Conservation (phyloP, 2,329 filamentous ascomycete genomes). For the Pestalotiopsis sp. region DNA sequence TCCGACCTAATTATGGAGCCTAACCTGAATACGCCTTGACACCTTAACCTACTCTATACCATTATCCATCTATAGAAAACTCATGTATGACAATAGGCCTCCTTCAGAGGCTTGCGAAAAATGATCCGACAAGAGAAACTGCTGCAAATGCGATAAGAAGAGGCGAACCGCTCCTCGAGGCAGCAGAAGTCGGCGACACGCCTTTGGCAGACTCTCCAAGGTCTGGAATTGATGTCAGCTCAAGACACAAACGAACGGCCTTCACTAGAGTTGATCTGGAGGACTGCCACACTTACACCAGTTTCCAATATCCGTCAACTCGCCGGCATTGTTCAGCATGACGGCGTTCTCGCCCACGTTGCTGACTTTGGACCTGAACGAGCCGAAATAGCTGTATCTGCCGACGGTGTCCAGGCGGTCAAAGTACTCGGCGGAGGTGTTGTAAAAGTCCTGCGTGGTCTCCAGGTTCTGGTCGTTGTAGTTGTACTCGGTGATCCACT, state of each 20-base stretch:
- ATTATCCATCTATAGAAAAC: not conserved
- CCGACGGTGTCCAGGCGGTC: conserved; percentile 65
- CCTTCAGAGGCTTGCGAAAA: not conserved
- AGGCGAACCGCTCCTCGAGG: not conserved
- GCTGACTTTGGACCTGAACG: conserved; percentile 69
- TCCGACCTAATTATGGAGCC: not conserved
- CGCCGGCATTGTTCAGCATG: conserved; percentile 69
- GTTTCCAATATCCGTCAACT: conserved; percentile 74
- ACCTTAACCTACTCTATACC: not conserved
- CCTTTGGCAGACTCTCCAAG: conserved; percentile 59
- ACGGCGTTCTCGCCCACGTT: conserved; percentile 76
- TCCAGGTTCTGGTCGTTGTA: conserved; percentile 57
- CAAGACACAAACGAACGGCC: not conserved
- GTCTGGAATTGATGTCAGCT: conserved; percentile 12
- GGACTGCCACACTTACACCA: conserved; percentile 55
- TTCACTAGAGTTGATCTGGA: not conserved
- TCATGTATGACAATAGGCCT: not conserved
- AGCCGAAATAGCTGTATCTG: conserved; percentile 76
- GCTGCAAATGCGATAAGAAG: not conserved
- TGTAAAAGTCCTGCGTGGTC: conserved; percentile 68
- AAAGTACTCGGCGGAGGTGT: conserved; percentile 66
- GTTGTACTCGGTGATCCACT: conserved; percentile 84
- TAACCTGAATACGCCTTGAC: not conserved
- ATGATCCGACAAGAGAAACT: not conserved
- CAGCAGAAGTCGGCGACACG: conserved; percentile 35